Percentiles rank a stretch among this genome's conserved stretches.
Evolutionary conservation across 1,139 yeast genomes (phyloP).

Genomic region (Geotrichum phurueaensis): DNA sequence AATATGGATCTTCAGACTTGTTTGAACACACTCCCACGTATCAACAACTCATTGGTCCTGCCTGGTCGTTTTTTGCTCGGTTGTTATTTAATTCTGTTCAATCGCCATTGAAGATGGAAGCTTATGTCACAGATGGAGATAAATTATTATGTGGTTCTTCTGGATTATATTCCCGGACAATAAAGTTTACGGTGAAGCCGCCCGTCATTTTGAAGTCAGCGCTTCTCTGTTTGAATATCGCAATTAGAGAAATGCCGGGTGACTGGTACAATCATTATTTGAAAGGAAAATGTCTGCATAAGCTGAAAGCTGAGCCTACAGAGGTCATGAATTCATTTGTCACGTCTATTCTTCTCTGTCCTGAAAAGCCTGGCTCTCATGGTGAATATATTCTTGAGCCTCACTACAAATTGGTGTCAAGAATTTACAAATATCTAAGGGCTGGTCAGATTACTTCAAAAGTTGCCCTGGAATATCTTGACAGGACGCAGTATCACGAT

Average conservation of each 20-base stretch:
- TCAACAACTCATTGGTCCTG: slow-evolving; percentile 39
- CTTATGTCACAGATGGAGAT: slow-evolving; percentile 27
- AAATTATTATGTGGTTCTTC: slow-evolving; percentile 28
- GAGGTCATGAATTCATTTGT: slow-evolving; percentile 26
- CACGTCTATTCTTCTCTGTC: slow-evolving; percentile 35
- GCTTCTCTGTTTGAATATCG: slow-evolving; percentile 26
- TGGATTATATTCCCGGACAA: slow-evolving; percentile 26
- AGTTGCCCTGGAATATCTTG: slow-evolving; percentile 41
- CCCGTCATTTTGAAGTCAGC: slow-evolving; percentile 27
- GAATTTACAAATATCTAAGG: slow-evolving; percentile 52
- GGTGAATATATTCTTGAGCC: slow-evolving; percentile 64
- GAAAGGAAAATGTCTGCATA: slow-evolving; percentile 55
- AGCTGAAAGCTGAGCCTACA: slow-evolving; percentile 32
- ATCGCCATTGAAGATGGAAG: slow-evolving; percentile 54
- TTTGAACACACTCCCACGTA: slow-evolving; percentile 26
- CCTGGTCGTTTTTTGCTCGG: slow-evolving; percentile 55
- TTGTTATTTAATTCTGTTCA: slow-evolving; percentile 54
- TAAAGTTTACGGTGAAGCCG: slow-evolving; percentile 27
- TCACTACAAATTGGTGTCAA: slow-evolving; percentile 57
- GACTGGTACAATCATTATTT: slow-evolving; percentile 64
- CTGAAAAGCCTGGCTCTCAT: slow-evolving; percentile 34
- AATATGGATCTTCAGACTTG: slow-evolving; percentile 21
- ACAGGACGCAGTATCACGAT: slow-evolving; percentile 25
- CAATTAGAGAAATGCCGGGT: slow-evolving; percentile 34
- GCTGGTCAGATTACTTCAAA: slow-evolving; percentile 34